A percentile compares a stretch with the other conserved stretches of the same genome.
phyloP scores from a whole-genome alignment of 495 filamentous ascomycete genomes.

The Penicillium tannophilum region DNA sequence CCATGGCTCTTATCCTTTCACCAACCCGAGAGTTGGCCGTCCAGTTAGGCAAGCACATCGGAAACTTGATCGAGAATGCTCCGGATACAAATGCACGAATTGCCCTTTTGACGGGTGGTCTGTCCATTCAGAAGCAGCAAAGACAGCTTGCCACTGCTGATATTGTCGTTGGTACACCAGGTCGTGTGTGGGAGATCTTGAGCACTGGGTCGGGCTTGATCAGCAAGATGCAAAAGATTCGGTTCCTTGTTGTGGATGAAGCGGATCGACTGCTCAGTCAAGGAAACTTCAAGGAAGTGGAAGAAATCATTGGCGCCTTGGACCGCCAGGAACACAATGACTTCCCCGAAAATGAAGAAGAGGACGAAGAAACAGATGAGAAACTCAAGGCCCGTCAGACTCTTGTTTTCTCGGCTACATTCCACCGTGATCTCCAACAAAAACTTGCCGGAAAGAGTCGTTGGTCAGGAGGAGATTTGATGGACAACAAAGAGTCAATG shows the following conservation, averaged over 20 bases:
- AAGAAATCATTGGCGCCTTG: conserved; percentile 77
- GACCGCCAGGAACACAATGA: conserved; percentile 55
- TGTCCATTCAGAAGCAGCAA: conserved; percentile 91
- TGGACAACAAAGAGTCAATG: conserved; percentile 78
- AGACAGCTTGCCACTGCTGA: conserved; percentile 74
- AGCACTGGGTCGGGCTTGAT: conserved; percentile 64
- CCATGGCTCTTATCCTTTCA: conserved; percentile 85
- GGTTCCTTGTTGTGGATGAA: conserved; percentile 90
- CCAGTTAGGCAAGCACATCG: conserved; percentile 82
- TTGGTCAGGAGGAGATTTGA: conserved; percentile 53
- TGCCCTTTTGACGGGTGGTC: conserved; percentile 83
- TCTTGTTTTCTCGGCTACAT: conserved; percentile 94
- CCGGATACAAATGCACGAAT: conserved; percentile 64
- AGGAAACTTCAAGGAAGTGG: conserved; percentile 91
- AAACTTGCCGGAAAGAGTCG: conserved; percentile 80
- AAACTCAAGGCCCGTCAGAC: conserved; percentile 58
- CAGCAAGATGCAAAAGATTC: conserved; percentile 65
- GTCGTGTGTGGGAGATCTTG: conserved; percentile 91
- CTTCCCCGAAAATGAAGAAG: conserved; percentile 40
- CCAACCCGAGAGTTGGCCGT: conserved; percentile 93
- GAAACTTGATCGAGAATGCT: conserved; percentile 61
- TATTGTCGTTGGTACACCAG: conserved; percentile 89
- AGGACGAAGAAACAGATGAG: conserved; percentile 30
- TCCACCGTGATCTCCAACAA: conserved; percentile 85
- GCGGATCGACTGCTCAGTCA: conserved; percentile 90